Conservation (phyloP, 202 grass and related monocot species). For the Zizania palustris region DNA sequence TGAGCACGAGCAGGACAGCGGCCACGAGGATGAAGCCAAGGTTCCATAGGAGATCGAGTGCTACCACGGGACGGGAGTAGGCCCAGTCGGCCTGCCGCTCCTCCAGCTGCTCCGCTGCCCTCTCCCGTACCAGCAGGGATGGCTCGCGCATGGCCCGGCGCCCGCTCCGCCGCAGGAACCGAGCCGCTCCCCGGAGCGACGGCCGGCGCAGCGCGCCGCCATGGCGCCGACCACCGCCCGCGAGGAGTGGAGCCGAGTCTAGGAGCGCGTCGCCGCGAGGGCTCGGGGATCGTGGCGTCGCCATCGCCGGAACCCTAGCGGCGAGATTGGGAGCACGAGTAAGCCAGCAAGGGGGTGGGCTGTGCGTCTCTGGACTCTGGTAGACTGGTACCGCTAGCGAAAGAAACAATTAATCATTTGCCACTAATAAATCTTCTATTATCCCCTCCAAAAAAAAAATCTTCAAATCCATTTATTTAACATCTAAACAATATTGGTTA, state of each 20-base stretch:
- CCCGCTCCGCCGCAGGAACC: constrained; percentile 45
- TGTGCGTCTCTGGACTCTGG: constrained; percentile 9
- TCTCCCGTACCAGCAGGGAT: constrained; percentile 54
- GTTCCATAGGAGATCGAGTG: constrained; percentile 72
- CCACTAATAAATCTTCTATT: too few relatives aligned
- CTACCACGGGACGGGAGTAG: constrained; percentile 69
- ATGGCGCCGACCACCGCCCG: constrained; percentile 20
- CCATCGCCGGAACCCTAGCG: constrained; percentile 44
- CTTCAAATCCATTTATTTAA: too few relatives aligned
- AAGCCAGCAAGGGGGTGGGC: constrained; percentile 22
- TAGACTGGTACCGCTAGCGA: too few relatives aligned
- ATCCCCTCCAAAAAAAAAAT: too few relatives aligned
- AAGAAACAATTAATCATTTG: too few relatives aligned
- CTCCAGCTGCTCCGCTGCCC: constrained; percentile 63
- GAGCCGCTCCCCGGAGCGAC: constrained; percentile 48
- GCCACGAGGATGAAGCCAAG: constrained; percentile 62
- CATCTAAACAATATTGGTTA: too few relatives aligned
- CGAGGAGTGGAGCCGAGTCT: constrained; percentile 48
- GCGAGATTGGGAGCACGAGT: constrained; percentile 44
- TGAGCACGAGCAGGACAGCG: constrained; percentile 53
- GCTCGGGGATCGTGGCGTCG: constrained; percentile 36
- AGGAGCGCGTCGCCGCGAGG: constrained; percentile 31
- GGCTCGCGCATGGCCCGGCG: constrained; percentile 49
- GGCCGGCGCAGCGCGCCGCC: constrained; percentile 38
- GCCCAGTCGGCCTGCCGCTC: constrained; percentile 68